phyloP scores from a whole-genome alignment of 768 basidiomycete species.

The Suillus brevipes region DNA sequence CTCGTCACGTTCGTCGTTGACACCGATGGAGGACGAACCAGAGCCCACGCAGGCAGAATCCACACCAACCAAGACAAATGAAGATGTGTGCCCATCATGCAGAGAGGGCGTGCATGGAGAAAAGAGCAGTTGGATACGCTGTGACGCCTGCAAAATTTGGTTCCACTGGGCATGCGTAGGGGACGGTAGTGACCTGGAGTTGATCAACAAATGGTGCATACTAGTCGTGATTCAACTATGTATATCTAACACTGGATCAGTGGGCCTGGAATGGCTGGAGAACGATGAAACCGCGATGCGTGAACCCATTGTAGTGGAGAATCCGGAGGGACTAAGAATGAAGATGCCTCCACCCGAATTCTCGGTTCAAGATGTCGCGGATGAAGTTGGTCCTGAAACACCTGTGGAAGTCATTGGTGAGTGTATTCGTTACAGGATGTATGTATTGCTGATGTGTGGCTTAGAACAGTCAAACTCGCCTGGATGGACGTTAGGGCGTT shows the following conservation, averaged over 20 bases:
- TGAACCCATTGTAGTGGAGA: constrained; percentile 81
- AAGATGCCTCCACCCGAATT: constrained; percentile 76
- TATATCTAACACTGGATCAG: constrained; percentile 25
- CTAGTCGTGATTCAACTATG: constrained; percentile 13
- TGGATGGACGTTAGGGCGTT: constrained; percentile 88
- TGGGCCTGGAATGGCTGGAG: constrained; percentile 76
- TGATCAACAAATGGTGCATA: constrained; percentile 70
- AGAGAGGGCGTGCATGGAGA: constrained; percentile 42
- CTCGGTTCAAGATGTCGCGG: constrained; percentile 78
- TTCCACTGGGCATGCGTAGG: constrained; percentile 84
- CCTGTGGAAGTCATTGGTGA: constrained; percentile 92
- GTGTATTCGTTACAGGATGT: constrained; percentile 16
- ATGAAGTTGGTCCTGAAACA: constrained; percentile 72
- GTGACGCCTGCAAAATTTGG: constrained; percentile 81
- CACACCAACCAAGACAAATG: constrained; percentile 20
- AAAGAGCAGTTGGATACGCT: constrained; percentile 80
- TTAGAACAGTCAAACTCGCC: constrained; percentile 84
- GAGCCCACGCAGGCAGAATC: constrained; percentile 9
- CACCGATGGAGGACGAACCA: constrained; percentile 18
- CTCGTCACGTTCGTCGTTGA: constrained; percentile 32
- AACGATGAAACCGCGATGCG: constrained; percentile 69
- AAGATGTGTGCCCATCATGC: constrained; percentile 54
- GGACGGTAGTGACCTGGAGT: constrained; percentile 59
- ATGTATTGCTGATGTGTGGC: constrained; percentile 9
- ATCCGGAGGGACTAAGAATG: constrained; percentile 84